Evolutionary conservation across 202 grass and related monocot species (phyloP).

Genomic region (Schoenoplectus tabernaemontani): DNA sequence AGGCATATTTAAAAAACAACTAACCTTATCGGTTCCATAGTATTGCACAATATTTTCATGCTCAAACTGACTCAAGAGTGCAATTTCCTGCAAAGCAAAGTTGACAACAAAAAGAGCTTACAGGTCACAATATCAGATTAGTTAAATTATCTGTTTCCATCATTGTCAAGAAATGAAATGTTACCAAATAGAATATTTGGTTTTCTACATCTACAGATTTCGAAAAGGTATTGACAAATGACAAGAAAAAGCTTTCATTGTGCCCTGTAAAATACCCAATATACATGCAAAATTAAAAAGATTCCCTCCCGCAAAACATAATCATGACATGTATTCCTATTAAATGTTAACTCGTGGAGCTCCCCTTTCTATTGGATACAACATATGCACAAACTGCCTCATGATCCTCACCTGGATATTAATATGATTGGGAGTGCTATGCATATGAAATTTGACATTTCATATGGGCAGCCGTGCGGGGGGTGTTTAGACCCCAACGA

Average conservation of each 20-base stretch:
- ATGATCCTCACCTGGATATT: background rate
- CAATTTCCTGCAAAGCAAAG: constrained; percentile 69
- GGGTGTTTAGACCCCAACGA: background rate
- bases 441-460: background rate
- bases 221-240: background rate
- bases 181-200: background rate
- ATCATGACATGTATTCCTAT: background rate
- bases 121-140: background rate
- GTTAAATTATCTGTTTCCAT: background rate
- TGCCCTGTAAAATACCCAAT: background rate
- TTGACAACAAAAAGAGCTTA: background rate
- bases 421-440: background rate
- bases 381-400: background rate
- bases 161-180: background rate
- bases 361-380: background rate
- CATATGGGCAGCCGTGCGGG: background rate
- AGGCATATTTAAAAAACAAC: constrained; percentile 13
- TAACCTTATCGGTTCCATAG: constrained; percentile 87
- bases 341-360: background rate
- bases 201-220: background rate
- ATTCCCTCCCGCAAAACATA: background rate
- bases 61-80: constrained; percentile 83
- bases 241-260: background rate
- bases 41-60: constrained; percentile 96
- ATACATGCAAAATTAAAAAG: background rate